Conservation (phyloP, 768 basidiomycete genomes). For the Mycena belliarum region DNA sequence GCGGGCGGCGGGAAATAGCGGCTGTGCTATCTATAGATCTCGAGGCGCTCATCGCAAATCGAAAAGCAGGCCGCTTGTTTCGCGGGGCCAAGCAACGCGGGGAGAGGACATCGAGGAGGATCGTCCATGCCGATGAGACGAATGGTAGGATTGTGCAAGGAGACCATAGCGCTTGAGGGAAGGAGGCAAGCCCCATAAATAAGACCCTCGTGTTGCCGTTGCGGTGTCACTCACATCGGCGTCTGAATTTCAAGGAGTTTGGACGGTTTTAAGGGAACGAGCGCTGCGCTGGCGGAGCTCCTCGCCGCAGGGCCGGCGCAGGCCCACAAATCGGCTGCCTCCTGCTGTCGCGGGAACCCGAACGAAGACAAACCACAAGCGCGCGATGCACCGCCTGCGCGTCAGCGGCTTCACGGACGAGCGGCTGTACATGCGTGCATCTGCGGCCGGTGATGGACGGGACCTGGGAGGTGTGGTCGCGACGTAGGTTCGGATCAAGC, state of each 20-base stretch:
- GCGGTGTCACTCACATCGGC: too few species aligned
- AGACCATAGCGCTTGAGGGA: too few species aligned
- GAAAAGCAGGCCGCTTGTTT: neutral
- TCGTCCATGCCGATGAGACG: neutral
- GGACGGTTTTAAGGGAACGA: too few species aligned
- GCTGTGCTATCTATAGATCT: conserved; percentile 4
- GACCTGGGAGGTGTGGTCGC: conserved; percentile 12
- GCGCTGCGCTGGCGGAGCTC: neutral
- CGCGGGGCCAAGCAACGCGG: neutral
- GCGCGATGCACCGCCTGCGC: conserved; percentile 5
- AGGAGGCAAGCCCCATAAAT: too few species aligned
- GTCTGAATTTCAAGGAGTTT: too few species aligned
- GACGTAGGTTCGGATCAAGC: too few species aligned
- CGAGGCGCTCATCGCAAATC: neutral
- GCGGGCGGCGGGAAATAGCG: conserved; percentile 5
- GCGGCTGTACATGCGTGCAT: conserved; percentile 13
- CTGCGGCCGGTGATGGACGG: conserved; percentile 9
- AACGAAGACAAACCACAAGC: conserved; percentile 4
- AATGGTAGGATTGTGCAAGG: neutral
- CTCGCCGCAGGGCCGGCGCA: conserved; percentile 1
- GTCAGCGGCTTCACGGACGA: conserved; percentile 5
- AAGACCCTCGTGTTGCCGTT: too few species aligned
- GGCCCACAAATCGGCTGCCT: neutral
- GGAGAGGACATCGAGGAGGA: neutral
- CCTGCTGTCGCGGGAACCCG: conserved; percentile 3